Conservation (phyloP, 805 yeast species). For the Kuraishia cidri region DNA sequence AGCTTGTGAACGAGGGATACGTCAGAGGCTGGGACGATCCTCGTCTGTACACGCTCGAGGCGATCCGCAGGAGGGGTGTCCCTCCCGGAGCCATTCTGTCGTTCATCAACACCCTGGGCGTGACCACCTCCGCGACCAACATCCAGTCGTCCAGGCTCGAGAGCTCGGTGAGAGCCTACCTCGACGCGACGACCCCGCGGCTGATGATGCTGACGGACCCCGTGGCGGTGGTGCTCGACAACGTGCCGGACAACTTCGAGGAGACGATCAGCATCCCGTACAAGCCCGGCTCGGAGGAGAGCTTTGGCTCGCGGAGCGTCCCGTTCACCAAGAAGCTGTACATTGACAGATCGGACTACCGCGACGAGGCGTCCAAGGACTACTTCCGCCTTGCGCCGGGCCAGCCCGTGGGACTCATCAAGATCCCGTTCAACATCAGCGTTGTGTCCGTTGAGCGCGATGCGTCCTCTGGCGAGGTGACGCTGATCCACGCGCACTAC, state of each 20-base stretch:
- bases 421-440: slow-evolving; percentile 76
- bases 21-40: slow-evolving; percentile 99
- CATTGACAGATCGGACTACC: slow-evolving; percentile 85
- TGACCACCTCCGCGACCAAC: slow-evolving; percentile 86
- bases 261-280: slow-evolving; percentile 74
- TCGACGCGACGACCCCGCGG: slow-evolving; percentile 90
- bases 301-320: slow-evolving; percentile 69
- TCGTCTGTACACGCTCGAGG: slow-evolving; percentile 88
- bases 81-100: slow-evolving; percentile 97
- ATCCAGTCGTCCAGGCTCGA: slow-evolving; percentile 90
- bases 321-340: slow-evolving; percentile 71
- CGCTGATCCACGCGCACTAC: slow-evolving; percentile 70
- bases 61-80: slow-evolving; percentile 92
- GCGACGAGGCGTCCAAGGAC: slow-evolving; percentile 56
- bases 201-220: slow-evolving; percentile 91
- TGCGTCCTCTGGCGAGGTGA: slow-evolving; percentile 47
- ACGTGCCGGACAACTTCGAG: slow-evolving; percentile 65
- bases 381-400: slow-evolving; percentile 91
- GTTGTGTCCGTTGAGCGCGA: slow-evolving; percentile 63
- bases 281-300: slow-evolving; percentile 74
- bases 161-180: slow-evolving; percentile 74
- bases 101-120: slow-evolving; percentile 93
- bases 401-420: slow-evolving; percentile 91
- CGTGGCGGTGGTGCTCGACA: slow-evolving; percentile 72
- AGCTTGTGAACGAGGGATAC: slow-evolving; percentile 68